Evolutionary conservation across 176 grass and related monocot species (phyloP), one percentile per base, ranked within the genome.

Genomic region (Lolium rigidum): DNA sequence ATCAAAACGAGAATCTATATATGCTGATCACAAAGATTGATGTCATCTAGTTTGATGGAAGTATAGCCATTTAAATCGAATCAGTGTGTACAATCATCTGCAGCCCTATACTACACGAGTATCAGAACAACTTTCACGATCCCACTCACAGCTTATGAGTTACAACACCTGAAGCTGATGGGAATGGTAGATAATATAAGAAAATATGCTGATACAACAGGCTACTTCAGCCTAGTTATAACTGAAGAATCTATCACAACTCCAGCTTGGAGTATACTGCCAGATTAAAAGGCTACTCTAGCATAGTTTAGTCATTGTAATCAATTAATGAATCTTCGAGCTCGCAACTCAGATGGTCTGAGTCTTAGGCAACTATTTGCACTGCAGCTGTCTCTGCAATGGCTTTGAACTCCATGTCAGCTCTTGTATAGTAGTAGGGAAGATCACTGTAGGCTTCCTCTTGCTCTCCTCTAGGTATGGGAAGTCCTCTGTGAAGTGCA

Each of bases 401-500:
- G 94, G 95, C 68, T 92, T 94, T 63, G 95, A 95, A 80, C 95
- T 95, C 95, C 95, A 98, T 6, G 93, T 94, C 74, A 92, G 73
- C 79, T 94, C 90, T 15, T 87, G 79, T n/a, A 86, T 70, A 75
- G 93, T 76, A 56, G 88, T 80, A 16, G 97, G 94, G 78, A 96
- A 96, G 74, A 99, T 96, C 71, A 99, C 91, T 21, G 94, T 96
- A 2, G 97, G 97, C 80, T 94, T 95, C 88, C 97, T 94, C 86
- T 86, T 94, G 59, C 97, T 98, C 80, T 98, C 97, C 63, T 95
- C 96, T 71, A 98, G 88, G 76, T 88, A 94, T 49, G 96, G 93
- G 63, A 94, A 98, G 72, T 98, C 97, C 90, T 95, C 94, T 3
- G 90, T 98, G 74, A 94, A 98, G 84, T 98, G 97, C 25, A 98